These are phyloP conservation scores for Alternaria triticimaculans DNA, from an alignment of 2,329 filamentous ascomycete species.

Conservation along the genomic window DNA sequence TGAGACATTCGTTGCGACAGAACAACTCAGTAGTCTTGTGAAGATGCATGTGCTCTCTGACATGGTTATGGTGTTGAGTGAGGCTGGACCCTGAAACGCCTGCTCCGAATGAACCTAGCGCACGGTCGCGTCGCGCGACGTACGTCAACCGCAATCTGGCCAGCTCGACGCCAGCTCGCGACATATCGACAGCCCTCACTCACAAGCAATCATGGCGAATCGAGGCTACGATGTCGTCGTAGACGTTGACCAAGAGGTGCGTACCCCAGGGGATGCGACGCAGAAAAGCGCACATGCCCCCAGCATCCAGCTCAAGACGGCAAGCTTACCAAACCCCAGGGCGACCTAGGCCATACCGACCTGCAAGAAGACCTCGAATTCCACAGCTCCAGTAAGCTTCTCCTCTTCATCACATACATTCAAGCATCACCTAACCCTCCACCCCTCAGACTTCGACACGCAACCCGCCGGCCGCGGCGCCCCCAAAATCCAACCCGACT, in stretches of 20 bases:
- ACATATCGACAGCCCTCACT: conserved; percentile 8
- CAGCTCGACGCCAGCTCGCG: conserved; percentile 33
- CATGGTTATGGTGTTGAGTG: neutral
- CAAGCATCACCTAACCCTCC: neutral
- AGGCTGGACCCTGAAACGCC: conserved; percentile 17
- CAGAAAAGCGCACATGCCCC: neutral
- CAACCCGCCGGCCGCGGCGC: conserved; percentile 55
- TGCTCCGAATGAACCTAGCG: conserved; percentile 27
- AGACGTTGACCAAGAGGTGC: conserved; percentile 93
- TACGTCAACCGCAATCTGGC: conserved; percentile 46
- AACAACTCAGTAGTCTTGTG: neutral
- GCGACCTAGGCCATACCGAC: conserved; percentile 96
- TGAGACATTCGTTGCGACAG: neutral
- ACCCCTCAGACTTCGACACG: conserved; percentile 69
- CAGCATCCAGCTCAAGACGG: neutral
- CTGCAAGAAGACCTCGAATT: conserved; percentile 99
- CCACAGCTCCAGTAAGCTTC: conserved; percentile 76
- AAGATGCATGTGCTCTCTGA: neutral
- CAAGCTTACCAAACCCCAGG: conserved; percentile 61
- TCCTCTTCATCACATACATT: neutral
- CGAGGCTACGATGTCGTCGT: conserved; percentile 97
- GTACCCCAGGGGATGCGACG: conserved; percentile 7
- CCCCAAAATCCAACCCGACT: conserved; percentile 54
- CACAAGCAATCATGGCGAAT: conserved; percentile 67
- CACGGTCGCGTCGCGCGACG: conserved; percentile 30